phyloP scores from a whole-genome alignment of 106 monocot species.

The Phalaenopsis aphrodite region DNA sequence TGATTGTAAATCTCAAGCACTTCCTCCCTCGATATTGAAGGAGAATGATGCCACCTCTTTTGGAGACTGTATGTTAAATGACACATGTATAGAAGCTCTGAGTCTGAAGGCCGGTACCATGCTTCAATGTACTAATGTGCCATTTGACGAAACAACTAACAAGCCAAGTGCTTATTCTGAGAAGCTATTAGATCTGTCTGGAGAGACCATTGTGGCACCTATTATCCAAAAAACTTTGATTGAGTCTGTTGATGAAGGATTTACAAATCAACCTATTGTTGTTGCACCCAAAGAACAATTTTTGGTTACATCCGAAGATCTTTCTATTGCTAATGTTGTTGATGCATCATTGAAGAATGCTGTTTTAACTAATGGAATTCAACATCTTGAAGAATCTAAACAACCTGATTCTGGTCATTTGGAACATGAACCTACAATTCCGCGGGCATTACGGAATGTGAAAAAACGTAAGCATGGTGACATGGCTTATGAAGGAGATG shows the following conservation, averaged over 20 bases:
- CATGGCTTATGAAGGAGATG: slow-evolving; percentile 97
- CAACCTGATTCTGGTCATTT: slow-evolving; percentile 8
- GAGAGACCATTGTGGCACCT: neutral
- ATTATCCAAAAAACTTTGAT: neutral
- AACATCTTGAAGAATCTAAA: slow-evolving; percentile 13
- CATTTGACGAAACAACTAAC: slow-evolving; percentile 20
- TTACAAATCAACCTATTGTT: slow-evolving; percentile 5
- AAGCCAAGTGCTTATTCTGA: slow-evolving; percentile 9
- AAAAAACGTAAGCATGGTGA: slow-evolving; percentile 63
- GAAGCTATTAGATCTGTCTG: slow-evolving; percentile 3
- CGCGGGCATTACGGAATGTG: slow-evolving; percentile 22
- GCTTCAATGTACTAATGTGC: slow-evolving; percentile 5
- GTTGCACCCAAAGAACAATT: slow-evolving; percentile 17
- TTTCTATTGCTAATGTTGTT: slow-evolving; percentile 7
- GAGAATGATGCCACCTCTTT: slow-evolving; percentile 3
- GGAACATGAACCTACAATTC: slow-evolving; percentile 28
- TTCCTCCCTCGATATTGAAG: neutral
- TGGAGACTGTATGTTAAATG: slow-evolving; percentile 5
- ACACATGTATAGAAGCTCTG: slow-evolving; percentile 4
- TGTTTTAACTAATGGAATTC: slow-evolving; percentile 4
- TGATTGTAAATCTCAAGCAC: slow-evolving; percentile 4
- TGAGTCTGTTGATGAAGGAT: slow-evolving; percentile 6
- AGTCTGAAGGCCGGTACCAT: slow-evolving; percentile 6
- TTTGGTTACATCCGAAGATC: slow-evolving; percentile 3
- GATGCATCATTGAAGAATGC: slow-evolving; percentile 1